Percentiles rank a stretch among this genome's conserved stretches.
phyloP scores from a whole-genome alignment of 2,329 filamentous ascomycete genomes.

The Apiospora pterosperma region DNA sequence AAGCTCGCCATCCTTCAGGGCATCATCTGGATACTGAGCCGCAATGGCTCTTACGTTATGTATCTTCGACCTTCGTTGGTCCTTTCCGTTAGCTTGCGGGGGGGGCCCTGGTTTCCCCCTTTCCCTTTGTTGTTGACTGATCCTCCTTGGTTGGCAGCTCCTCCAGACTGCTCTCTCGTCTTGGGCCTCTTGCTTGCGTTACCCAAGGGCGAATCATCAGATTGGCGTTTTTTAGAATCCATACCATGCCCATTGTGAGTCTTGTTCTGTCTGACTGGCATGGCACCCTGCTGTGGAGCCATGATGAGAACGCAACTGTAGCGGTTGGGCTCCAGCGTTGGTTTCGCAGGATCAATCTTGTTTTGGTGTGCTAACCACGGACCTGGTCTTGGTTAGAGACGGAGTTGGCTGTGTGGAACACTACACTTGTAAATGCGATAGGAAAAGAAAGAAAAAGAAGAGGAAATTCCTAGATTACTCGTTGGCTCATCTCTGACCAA shows the following conservation, averaged over 20 bases:
- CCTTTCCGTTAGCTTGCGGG: not conserved
- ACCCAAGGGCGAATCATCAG: slow-evolving; percentile 6
- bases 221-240: slow-evolving; percentile 9
- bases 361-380: not conserved
- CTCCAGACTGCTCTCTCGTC: not conserved
- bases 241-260: not conserved
- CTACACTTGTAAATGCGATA: not conserved
- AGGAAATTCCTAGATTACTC: not conserved
- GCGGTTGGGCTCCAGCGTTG: not conserved
- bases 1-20: slow-evolving; percentile 70
- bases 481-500: not conserved
- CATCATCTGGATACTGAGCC: slow-evolving; percentile 46
- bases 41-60: slow-evolving; percentile 38
- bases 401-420: not conserved
- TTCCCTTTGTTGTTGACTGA: slow-evolving; percentile 12
- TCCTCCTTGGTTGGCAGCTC: slow-evolving; percentile 1
- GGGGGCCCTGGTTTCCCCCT: slow-evolving; percentile 10
- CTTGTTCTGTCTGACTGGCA: not conserved
- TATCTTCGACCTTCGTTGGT: not conserved
- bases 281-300: slow-evolving; percentile 6
- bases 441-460: not conserved
- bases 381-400: not conserved
- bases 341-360: not conserved
- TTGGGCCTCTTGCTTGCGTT: slow-evolving; percentile 9
- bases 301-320: not conserved